Conservation (phyloP, 345 rosid genomes). For the Arabis alpina region DNA sequence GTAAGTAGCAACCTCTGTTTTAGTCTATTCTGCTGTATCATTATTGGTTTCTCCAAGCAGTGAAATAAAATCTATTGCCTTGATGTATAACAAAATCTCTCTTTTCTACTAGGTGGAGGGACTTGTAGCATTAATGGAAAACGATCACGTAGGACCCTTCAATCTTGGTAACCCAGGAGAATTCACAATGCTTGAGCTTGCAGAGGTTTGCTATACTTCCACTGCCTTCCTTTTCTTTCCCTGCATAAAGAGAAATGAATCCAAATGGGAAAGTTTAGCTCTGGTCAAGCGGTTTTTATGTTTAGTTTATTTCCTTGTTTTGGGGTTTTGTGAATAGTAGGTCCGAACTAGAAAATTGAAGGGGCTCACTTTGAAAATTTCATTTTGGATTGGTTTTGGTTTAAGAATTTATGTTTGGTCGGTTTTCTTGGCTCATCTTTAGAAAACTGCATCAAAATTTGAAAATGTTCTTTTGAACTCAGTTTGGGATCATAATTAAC, state of each 20-base stretch:
- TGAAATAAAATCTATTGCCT: neutral
- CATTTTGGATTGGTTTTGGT: neutral
- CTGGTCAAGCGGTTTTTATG: neutral
- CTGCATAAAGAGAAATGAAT: neutral
- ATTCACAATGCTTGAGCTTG: constrained; percentile 97
- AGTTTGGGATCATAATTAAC: neutral
- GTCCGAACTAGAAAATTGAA: neutral
- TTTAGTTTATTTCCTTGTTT: neutral
- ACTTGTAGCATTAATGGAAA: constrained; percentile 86
- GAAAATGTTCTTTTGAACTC: neutral
- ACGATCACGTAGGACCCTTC: constrained; percentile 93
- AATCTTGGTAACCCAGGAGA: constrained; percentile 99
- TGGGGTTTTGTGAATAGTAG: neutral
- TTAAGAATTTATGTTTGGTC: neutral
- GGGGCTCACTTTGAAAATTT: too few relatives aligned
- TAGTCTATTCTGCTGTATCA: constrained; percentile 2
- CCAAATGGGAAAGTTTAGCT: neutral
- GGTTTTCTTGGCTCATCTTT: neutral
- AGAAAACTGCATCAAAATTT: constrained; percentile 2
- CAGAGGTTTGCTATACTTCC: constrained; percentile 67
- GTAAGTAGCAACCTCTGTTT: constrained; percentile 45
- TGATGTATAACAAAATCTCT: constrained; percentile 10
- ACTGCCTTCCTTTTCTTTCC: neutral
- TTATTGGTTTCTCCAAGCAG: constrained; percentile 27
- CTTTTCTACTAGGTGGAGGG: constrained; percentile 80